These are phyloP conservation scores for Theileria orientalis DNA, from an alignment of 169 alveolate genomes.

Conservation along the genomic window DNA sequence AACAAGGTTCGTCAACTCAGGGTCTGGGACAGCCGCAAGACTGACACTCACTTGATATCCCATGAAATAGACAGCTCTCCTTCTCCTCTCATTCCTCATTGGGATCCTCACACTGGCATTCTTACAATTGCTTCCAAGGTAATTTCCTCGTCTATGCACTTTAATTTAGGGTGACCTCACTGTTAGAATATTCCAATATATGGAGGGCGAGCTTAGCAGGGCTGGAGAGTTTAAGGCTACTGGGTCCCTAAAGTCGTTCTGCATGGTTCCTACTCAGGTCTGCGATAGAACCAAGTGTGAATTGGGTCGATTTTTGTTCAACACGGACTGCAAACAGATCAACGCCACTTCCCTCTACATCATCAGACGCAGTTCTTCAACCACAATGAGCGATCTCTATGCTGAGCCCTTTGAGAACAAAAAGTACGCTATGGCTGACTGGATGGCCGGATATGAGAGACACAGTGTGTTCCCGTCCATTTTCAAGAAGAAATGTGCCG, in stretches of 20 bases:
- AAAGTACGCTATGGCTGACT: slow-evolving; percentile 37
- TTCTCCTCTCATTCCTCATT: slow-evolving; percentile 73
- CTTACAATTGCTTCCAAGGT: slow-evolving; percentile 68
- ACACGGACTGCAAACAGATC: slow-evolving; percentile 63
- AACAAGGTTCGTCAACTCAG: slow-evolving; percentile 73
- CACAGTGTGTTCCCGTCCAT: neutral
- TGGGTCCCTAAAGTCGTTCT: slow-evolving; percentile 73
- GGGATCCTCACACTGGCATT: slow-evolving; percentile 74
- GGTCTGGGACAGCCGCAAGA: slow-evolving; percentile 72
- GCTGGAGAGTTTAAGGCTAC: slow-evolving; percentile 71
- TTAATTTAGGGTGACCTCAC: slow-evolving; percentile 70
- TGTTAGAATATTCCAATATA: slow-evolving; percentile 71
- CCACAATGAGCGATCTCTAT: slow-evolving; percentile 69
- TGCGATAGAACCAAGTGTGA: slow-evolving; percentile 77
- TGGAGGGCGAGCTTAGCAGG: slow-evolving; percentile 61
- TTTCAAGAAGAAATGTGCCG: neutral
- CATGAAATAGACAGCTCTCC: slow-evolving; percentile 72
- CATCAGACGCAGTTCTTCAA: slow-evolving; percentile 64
- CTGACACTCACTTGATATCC: slow-evolving; percentile 39
- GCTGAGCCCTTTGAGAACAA: slow-evolving; percentile 21
- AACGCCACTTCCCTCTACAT: slow-evolving; percentile 72
- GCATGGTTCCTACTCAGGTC: slow-evolving; percentile 64
- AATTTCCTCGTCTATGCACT: neutral
- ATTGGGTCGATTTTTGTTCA: slow-evolving; percentile 70
- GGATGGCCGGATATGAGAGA: slow-evolving; percentile 18